Evolutionary conservation across 768 basidiomycete species (phyloP), one percentile per base, ranked within the genome.

Genomic region (Tricholoma saponaceum): DNA sequence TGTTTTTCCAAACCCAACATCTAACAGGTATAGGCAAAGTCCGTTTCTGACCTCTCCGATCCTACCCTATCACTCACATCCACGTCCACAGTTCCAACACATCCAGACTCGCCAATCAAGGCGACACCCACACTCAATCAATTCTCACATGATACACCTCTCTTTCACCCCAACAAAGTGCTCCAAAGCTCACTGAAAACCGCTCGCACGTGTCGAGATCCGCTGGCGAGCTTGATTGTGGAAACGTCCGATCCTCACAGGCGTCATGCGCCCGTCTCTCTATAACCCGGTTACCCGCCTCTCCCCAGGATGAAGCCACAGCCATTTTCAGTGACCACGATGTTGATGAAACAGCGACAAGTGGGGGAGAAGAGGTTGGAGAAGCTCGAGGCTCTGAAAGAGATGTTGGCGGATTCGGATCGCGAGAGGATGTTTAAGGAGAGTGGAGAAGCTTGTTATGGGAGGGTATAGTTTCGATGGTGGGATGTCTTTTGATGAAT

Each of bases 161-260:
- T 70, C 76, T n/a, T 73, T 90, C 59, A 79, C 92, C 22, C 75
- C 70, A 0, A 72, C 68, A 23, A 83, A 77, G 57, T 67, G 76
- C 35, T 77, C 82, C 56, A 83, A 82, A 59, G 75, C 72, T 39
- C 68, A 72, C 46, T 82, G 78, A 78, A 71, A 76, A 50, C 60
- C 69, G 16, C 72, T 85, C 0, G 70, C 81, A 13, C 67, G 74
- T 4, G 73, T 83, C 26, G 50, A 55, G 39, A 58, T 90, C 86
- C 81, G 79, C 52, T 88, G 85, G 76, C 78, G 78, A 56, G 63
- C 76, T 9, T 73, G 74, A 20, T 72, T 89, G 39, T 78, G 74
- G 33, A 80, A 76, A 20, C 81, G 85, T 3, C 86, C 89, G 12
- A 84, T 87, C 33, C 70, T 92, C 58, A 92, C 90, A 7, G 89